Evolutionary conservation across 1,284 basidiomycete genomes (phyloP).

Genomic region (Fomitopsis schrenkii): DNA sequence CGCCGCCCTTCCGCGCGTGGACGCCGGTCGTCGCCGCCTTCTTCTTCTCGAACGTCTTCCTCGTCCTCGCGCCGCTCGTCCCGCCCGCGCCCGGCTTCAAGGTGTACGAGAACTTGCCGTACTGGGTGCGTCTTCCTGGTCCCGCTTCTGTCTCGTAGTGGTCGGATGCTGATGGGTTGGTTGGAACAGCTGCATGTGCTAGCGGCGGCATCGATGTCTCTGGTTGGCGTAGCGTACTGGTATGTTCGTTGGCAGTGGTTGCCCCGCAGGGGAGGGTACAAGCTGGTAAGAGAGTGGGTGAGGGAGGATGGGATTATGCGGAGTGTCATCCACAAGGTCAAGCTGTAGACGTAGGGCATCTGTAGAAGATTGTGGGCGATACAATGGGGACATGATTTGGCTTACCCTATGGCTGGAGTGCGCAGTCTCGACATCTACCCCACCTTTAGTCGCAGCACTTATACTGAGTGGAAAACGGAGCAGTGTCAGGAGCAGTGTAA

Average conservation of each 20-base stretch:
- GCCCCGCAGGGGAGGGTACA: slow-evolving; percentile 48
- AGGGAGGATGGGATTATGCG: slow-evolving; percentile 35
- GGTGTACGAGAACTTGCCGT: slow-evolving; percentile 55
- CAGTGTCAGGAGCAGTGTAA: no score
- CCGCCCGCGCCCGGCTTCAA: slow-evolving; percentile 49
- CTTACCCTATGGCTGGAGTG: no score
- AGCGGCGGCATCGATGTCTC: slow-evolving; percentile 45
- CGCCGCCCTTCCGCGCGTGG: slow-evolving; percentile 57
- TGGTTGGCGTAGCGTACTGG: slow-evolving; percentile 58
- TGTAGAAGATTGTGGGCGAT: no score
- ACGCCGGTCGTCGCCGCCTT: slow-evolving; percentile 46
- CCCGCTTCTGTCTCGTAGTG: background rate
- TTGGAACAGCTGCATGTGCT: slow-evolving; percentile 47
- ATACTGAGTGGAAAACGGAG: no score
- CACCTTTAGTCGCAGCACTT: no score
- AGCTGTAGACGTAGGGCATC: background rate
- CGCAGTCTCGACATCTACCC: no score
- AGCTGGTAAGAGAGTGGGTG: slow-evolving; percentile 42
- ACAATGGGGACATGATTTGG: no score
- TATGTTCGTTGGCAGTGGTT: slow-evolving; percentile 50
- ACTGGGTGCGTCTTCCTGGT: slow-evolving; percentile 45
- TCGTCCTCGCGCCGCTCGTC: slow-evolving; percentile 53
- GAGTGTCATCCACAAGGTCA: slow-evolving; percentile 16
- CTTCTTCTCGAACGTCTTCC: slow-evolving; percentile 59
- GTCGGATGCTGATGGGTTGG: background rate